Conservation (phyloP, 371 early-diverging fungal genomes). For the Apophysomyces ossiformis region DNA sequence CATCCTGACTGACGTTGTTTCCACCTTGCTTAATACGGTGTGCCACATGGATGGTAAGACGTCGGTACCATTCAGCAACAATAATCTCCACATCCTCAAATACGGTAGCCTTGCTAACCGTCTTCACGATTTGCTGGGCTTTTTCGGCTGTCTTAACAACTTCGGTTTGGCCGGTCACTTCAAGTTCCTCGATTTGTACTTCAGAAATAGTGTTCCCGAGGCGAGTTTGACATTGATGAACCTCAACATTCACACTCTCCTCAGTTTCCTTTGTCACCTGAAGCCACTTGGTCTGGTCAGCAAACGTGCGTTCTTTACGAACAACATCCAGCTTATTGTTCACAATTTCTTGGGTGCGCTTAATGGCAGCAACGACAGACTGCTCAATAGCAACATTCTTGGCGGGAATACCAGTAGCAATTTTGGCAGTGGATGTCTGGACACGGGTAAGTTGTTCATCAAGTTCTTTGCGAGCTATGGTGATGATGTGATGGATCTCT, state of each 20-base stretch:
- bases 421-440: slow-evolving; percentile 19
- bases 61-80: slow-evolving; percentile 17
- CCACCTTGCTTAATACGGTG: slow-evolving; percentile 43
- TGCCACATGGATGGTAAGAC: slow-evolving; percentile 23
- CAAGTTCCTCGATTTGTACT: background rate
- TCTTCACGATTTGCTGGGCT: background rate
- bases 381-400: slow-evolving; percentile 10
- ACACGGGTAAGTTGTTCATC: slow-evolving; percentile 14
- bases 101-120: background rate
- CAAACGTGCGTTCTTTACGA: slow-evolving; percentile 21
- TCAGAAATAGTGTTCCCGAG: background rate
- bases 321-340: slow-evolving; percentile 25
- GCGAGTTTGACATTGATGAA: slow-evolving; percentile 31
- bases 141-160: background rate
- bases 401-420: slow-evolving; percentile 15
- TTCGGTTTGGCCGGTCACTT: background rate
- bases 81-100: slow-evolving; percentile 10
- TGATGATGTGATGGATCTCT: slow-evolving; percentile 18
- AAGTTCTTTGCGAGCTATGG: background rate
- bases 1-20: slow-evolving; percentile 28
- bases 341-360: slow-evolving; percentile 27
- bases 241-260: slow-evolving; percentile 25
- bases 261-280: slow-evolving; percentile 29
- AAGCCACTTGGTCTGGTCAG: slow-evolving; percentile 27
- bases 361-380: slow-evolving; percentile 32